Evolutionary conservation across 352 stramenopile genomes (phyloP), one percentile per base, ranked within the genome.

Genomic region (Pythium chondricola): DNA sequence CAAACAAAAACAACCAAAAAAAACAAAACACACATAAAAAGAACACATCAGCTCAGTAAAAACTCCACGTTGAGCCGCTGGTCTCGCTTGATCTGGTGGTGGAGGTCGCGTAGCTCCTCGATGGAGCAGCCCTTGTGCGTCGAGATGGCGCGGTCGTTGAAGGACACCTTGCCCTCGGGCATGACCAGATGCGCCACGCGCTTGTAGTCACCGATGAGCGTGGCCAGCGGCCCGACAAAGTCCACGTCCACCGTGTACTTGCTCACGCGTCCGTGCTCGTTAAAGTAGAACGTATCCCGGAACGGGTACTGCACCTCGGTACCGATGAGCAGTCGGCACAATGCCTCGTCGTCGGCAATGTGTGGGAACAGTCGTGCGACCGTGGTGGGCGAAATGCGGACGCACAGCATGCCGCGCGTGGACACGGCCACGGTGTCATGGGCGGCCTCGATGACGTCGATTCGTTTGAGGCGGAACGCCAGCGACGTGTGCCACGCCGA

Each of bases 301-400:
- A 60, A 54, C 18, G 52, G 52, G 24, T 60, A 60, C 38, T 17
- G 44, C 39, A 60, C 54, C 38, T 60, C 52, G 11, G 22, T n/a
- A 31, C 44, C 52, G 7, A 60, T 25, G 14, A 60, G 52, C 22
- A 25, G 43, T 24, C 22, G 14, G 31, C 52, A 50, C n/a, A 60
- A 35, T 2, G 18, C 20, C 37, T 78, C 59, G 43, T 86, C 71
- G 40, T 69, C n/a, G 1, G 59, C 57, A 21, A 71, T 65, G 26
- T 88, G 77, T 8, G 76, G 77, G 48, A 85, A 88, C 16, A 88
- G 52, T 29, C 77, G 24, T 16, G 69, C 47, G 33, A 88, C 71
- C 3, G 77, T 86, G 2, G 56, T 60, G 6, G 44, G 56, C 14
- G 71, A 85, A 44, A 83, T 69, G 9, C 71, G 62, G 10, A 80